Evolutionary conservation across 768 basidiomycete species (phyloP).

Genomic region (Boletus reticuloceps): DNA sequence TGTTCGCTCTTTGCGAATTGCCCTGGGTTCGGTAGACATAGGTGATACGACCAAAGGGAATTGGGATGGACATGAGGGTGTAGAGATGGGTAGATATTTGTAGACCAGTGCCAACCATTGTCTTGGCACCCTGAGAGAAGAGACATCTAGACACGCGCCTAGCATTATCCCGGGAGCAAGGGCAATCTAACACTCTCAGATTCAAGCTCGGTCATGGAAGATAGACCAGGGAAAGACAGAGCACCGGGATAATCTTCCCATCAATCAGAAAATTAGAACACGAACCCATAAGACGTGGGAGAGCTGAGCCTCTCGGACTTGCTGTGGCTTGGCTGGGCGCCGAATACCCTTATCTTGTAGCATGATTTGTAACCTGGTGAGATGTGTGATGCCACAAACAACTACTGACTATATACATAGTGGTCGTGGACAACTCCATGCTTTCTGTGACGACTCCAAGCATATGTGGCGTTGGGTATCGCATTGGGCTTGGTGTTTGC

Average conservation of each 20-base stretch:
- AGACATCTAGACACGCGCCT: neutral
- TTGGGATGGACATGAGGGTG: neutral
- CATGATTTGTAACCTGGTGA: neutral
- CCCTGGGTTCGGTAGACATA: constrained; percentile 29
- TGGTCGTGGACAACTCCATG: neutral
- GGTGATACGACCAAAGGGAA: neutral
- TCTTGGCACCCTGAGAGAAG: constrained; percentile 21
- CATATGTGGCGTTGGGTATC: neutral
- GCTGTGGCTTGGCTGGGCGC: constrained; percentile 7
- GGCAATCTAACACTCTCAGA: constrained; percentile 13
- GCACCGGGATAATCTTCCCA: constrained; percentile 14
- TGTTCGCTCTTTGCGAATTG: constrained; percentile 32
- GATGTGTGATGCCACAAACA: neutral
- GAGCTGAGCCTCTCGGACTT: constrained; percentile 1
- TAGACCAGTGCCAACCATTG: constrained; percentile 14
- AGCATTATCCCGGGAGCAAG: constrained; percentile 9
- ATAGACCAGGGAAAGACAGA: constrained; percentile 8
- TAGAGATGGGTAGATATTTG: constrained; percentile 24
- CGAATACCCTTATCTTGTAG: constrained; percentile 6
- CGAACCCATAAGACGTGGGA: constrained; percentile 24
- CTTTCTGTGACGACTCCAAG: too few relatives aligned
- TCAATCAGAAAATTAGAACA: constrained; percentile 18
- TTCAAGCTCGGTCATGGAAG: constrained; percentile 5
- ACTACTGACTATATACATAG: neutral
- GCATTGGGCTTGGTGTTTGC: neutral